Evolutionary conservation across 306 rosid species (phyloP), one percentile per base, ranked within the genome.

Genomic region (Pterocarpus macrocarpus): DNA sequence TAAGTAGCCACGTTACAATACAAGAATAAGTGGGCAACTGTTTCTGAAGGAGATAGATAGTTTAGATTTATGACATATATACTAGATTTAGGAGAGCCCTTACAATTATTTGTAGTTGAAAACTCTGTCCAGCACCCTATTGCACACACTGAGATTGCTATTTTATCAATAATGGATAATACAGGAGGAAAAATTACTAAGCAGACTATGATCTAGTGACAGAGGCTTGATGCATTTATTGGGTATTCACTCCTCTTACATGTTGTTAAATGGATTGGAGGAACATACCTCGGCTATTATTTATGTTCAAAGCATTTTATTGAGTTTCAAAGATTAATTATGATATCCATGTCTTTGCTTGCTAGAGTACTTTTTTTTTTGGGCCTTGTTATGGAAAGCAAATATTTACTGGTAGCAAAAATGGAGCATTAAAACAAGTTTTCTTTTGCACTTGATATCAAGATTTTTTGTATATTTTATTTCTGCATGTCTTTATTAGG

Each of bases 401-500:
- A 41, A 33, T 53, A 32, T 55, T 73, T 69, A 63, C 39, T 58
- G 7, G 56, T 49, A 1, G 43, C 39, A 44, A 44, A 43, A 16
- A 35, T 62, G 58, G 75, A 64, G 69, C 53, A 53, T 70, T 47
- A 73, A 39, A 68, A 17, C 61, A 77, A 22, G 28, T 22, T 58
- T 38, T 76, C 2, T 71, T 66, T 14, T 14, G 17, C 68, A 38
- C 62, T 47, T 53, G 61, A 61, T 68, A 85, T 62, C 38, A 71
- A 34, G 69, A 22, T 7, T 36, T 50, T 49, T 38, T 76, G 50
- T 55, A 30, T 4, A 33, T 84, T 55, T 73, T 39, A 22, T 78
- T 72, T 66, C 45, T 45, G 63, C 7, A 47, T 77, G 28, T 57
- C 38, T 78, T 65, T 13, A 38, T 55, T 71, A n/a, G 71, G 66